These are phyloP conservation scores for Amanita rubescens DNA, from an alignment of 768 basidiomycete species.

Conservation along the genomic window DNA sequence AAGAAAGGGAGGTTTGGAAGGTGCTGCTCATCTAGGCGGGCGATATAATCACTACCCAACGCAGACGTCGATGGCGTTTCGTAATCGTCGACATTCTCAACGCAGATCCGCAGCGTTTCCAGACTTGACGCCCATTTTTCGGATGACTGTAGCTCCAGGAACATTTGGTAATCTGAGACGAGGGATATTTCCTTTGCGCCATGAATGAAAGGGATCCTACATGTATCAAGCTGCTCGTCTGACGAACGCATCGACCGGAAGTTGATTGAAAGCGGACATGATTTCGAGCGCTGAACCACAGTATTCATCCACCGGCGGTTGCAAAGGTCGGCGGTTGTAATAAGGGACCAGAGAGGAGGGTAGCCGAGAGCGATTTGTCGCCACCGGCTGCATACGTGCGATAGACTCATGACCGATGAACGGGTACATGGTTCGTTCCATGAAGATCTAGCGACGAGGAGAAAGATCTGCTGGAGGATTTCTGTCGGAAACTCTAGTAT, in stretches of 20 bases:
- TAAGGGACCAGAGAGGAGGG: neutral
- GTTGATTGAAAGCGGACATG: neutral
- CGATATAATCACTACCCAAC: neutral
- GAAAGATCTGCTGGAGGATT: neutral
- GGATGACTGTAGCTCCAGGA: neutral
- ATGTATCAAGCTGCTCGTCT: neutral
- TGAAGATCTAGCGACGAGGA: neutral
- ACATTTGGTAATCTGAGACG: neutral
- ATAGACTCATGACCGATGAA: neutral
- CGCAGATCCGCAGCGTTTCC: neutral
- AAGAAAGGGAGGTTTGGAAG: neutral
- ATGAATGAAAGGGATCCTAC: neutral
- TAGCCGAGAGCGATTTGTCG: neutral
- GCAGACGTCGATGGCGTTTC: neutral
- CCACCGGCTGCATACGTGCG: slow-evolving; percentile 6
- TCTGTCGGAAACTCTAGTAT: slow-evolving; percentile 1
- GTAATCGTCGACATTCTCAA: neutral
- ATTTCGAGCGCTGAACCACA: neutral
- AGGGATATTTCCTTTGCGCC: neutral
- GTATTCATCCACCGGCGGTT: neutral
- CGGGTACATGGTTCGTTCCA: neutral
- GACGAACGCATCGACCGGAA: neutral
- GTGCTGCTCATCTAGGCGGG: neutral
- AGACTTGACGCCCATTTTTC: neutral
- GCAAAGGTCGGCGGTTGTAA: neutral